phyloP scores from a whole-genome alignment of 2,329 filamentous ascomycete species.

The Alternaria triticimaculans region DNA sequence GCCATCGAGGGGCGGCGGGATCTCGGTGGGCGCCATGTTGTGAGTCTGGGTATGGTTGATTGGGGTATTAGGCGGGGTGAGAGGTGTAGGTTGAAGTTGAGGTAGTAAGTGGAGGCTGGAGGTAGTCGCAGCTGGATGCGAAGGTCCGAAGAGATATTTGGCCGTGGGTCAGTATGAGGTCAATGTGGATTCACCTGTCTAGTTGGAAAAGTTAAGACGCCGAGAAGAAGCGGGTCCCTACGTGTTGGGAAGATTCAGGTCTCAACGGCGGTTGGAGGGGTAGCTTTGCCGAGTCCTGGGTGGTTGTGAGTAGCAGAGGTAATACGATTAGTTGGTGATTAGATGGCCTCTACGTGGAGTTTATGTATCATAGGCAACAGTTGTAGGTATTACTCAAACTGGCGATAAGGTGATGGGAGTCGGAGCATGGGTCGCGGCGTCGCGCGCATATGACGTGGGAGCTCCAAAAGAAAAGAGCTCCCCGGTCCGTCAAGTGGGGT shows the following conservation, averaged over 20 bases:
- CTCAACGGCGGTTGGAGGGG: constrained; percentile 11
- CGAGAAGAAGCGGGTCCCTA: constrained; percentile 28
- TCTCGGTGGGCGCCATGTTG: constrained; percentile 39
- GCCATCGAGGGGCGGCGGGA: constrained; percentile 48
- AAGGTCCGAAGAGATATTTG: constrained; percentile 14
- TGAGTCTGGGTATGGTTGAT: constrained; percentile 6
- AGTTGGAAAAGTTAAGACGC: constrained; percentile 20
- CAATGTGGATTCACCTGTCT: constrained; percentile 27
- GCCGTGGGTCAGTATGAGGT: constrained; percentile 33
- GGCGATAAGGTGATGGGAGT: constrained; percentile 16
- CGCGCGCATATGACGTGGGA: constrained; percentile 25
- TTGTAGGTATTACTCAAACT: neutral
- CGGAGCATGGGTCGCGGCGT: constrained; percentile 6
- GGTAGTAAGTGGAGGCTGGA: constrained; percentile 10
- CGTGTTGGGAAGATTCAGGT: constrained; percentile 30
- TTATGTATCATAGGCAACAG: neutral
- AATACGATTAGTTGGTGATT: neutral
- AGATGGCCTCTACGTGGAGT: neutral
- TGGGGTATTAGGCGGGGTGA: constrained; percentile 4
- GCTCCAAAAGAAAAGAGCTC: constrained; percentile 21
- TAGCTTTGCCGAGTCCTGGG: constrained; percentile 16
- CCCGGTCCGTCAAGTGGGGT: constrained; percentile 20
- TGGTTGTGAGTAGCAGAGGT: neutral
- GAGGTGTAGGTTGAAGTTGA: constrained; percentile 1
- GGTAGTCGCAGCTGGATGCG: constrained; percentile 7